Conservation (phyloP, 1,139 yeast species). For the Saccharomyces hybrid region DNA sequence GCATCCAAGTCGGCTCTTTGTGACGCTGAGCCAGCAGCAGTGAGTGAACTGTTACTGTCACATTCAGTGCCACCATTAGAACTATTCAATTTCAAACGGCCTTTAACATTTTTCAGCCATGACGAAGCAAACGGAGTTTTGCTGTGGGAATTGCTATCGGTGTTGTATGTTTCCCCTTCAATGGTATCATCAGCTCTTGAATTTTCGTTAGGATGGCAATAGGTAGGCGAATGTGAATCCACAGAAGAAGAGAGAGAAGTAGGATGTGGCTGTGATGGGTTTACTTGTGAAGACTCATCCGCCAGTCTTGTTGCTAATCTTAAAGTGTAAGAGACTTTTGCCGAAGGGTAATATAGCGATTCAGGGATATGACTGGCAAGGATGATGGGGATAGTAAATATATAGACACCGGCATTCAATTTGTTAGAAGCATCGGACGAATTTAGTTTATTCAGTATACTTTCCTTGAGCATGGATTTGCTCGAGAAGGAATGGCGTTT, state of each 20-base stretch:
- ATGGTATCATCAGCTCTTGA: not conserved
- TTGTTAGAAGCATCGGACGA: not conserved
- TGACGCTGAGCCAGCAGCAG: not conserved
- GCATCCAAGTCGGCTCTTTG: constrained; percentile 1
- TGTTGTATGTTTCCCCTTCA: not conserved
- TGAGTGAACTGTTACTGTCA: not conserved
- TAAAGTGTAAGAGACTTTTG: constrained; percentile 17
- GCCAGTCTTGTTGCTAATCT: constrained; percentile 9
- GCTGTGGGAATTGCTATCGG: not conserved
- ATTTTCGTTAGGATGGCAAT: not conserved
- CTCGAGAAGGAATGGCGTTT: constrained; percentile 4
- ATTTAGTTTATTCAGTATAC: not conserved
- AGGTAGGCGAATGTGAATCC: not conserved
- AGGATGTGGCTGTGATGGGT: not conserved
- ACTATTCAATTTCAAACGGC: not conserved
- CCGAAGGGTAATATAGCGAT: constrained; percentile 44
- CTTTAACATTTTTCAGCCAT: not conserved
- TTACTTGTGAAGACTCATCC: not conserved
- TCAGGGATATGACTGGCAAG: constrained; percentile 67
- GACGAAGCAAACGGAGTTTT: not conserved
- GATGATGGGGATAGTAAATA: constrained; percentile 60
- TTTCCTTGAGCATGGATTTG: not conserved
- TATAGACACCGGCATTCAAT: constrained; percentile 54
- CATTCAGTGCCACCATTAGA: not conserved
- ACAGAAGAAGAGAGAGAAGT: not conserved